Percentiles rank a stretch among this genome's conserved stretches.
These are phyloP conservation scores for Pythium aristosporum DNA, from an alignment of 352 stramenopile genomes.

Conservation along the genomic window DNA sequence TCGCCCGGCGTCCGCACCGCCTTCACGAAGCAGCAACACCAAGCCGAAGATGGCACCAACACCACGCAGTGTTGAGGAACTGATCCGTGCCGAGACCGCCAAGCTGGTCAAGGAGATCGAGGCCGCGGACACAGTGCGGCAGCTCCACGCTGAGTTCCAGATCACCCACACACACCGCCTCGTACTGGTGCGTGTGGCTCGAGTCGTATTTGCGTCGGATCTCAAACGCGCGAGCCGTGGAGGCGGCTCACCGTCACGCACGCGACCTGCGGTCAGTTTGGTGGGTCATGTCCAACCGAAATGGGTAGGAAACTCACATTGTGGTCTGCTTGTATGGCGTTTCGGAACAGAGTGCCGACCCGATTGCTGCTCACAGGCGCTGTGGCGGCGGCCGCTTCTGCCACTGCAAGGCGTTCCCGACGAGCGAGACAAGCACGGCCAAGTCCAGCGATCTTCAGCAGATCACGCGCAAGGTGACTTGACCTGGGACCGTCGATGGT, in stretches of 20 bases:
- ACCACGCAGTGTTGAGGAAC: slow-evolving; percentile 34
- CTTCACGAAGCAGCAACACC: not conserved
- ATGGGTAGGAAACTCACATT: not conserved
- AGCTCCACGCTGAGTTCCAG: slow-evolving; percentile 57
- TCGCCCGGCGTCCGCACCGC: not conserved
- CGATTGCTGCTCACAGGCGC: slow-evolving; percentile 24
- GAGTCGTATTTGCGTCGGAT: slow-evolving; percentile 59
- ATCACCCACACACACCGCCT: slow-evolving; percentile 54
- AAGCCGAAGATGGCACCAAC: not conserved
- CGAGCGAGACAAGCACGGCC: slow-evolving; percentile 19
- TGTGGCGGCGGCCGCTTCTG: slow-evolving; percentile 52
- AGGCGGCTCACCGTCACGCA: not conserved
- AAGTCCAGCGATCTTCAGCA: slow-evolving; percentile 42
- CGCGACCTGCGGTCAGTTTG: slow-evolving; percentile 14
- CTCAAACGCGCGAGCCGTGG: slow-evolving; percentile 17
- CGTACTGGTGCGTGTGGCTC: slow-evolving; percentile 52
- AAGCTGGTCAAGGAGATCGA: slow-evolving; percentile 53
- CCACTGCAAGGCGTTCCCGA: slow-evolving; percentile 35
- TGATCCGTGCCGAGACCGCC: slow-evolving; percentile 46
- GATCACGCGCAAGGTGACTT: slow-evolving; percentile 57
- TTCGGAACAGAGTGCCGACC: slow-evolving; percentile 20
- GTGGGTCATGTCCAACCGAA: too few relatives aligned
- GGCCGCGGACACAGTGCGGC: slow-evolving; percentile 35
- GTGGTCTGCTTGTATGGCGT: not conserved
- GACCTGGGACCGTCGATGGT: too few relatives aligned